Evolutionary conservation across 257 asterid species (phyloP).

Genomic region (Sherardia arvensis): DNA sequence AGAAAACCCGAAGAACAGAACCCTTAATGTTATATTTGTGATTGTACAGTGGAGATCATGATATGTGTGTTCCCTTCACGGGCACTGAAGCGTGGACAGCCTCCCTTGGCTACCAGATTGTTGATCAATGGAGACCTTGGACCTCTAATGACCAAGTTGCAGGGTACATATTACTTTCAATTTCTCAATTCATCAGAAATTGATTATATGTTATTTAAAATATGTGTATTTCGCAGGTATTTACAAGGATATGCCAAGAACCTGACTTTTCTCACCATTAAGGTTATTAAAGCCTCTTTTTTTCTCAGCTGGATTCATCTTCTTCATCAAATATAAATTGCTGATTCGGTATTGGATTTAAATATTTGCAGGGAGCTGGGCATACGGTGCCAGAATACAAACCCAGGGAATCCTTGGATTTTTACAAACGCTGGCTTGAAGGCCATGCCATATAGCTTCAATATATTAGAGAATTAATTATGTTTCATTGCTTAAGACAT

Average conservation of each 20-base stretch:
- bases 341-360: too few relatives aligned
- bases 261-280: conserved; percentile 48
- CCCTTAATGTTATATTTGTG: background rate
- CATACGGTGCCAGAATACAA: conserved; percentile 62
- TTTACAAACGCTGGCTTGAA: conserved; percentile 42
- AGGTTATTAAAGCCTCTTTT: conserved; percentile 23
- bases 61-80: conserved; percentile 56
- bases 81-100: conserved; percentile 56
- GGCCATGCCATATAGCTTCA: conserved; percentile 18
- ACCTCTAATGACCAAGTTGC: conserved; percentile 31
- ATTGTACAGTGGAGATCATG: conserved; percentile 50
- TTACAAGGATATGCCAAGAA: conserved; percentile 31
- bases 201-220: background rate
- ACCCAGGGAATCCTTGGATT: conserved; percentile 42
- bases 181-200: background rate
- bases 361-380: conserved; percentile 38
- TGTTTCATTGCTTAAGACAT: too few relatives aligned
- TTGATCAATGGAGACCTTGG: conserved; percentile 54
- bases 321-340: too few relatives aligned
- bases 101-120: conserved; percentile 31
- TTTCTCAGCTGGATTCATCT: background rate
- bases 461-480: too few relatives aligned
- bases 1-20: too few relatives aligned
- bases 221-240: conserved; percentile 24
- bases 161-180: conserved; percentile 25